phyloP scores from a whole-genome alignment of 257 asterid species.

The Nicotiana tomentosiformis region DNA sequence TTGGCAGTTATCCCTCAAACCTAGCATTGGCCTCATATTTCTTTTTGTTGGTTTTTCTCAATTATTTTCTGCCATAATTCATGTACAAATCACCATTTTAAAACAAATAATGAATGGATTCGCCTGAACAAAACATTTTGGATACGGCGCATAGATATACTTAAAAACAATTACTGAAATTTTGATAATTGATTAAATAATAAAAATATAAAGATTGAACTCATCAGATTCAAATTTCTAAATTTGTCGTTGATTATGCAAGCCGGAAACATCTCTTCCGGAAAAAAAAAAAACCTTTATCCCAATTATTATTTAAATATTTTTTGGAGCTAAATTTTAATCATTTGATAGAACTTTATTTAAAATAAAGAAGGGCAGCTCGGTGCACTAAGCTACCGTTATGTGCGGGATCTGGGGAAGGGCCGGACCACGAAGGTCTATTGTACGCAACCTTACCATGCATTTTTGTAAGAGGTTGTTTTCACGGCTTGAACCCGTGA shows the following conservation, averaged over 20 bases:
- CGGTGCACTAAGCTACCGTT: too few relatives aligned
- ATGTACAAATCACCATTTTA: not conserved
- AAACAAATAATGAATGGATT: not conserved
- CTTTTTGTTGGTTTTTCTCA: not conserved
- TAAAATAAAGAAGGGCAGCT: too few relatives aligned
- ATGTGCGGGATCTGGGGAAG: too few relatives aligned
- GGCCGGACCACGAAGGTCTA: too few relatives aligned
- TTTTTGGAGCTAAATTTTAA: not conserved
- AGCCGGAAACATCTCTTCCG: not conserved
- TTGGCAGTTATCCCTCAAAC: not conserved
- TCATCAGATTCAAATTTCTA: not conserved
- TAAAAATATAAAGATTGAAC: not conserved
- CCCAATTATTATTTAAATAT: not conserved
- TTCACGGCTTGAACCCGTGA: fast-evolving
- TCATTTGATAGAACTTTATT: not conserved
- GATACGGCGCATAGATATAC: not conserved
- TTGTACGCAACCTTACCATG: fast-evolving
- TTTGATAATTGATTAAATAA: not conserved
- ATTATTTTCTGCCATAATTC: not conserved
- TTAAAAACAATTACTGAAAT: not conserved
- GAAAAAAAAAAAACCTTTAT: not conserved
- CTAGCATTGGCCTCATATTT: not conserved
- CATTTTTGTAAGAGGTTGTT: too few relatives aligned
- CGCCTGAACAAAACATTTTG: not conserved
- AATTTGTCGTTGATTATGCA: not conserved